Base-by-base conservation (phyloP, 208 protist genomes). In the Blastocrithidia nonstop region DNA sequence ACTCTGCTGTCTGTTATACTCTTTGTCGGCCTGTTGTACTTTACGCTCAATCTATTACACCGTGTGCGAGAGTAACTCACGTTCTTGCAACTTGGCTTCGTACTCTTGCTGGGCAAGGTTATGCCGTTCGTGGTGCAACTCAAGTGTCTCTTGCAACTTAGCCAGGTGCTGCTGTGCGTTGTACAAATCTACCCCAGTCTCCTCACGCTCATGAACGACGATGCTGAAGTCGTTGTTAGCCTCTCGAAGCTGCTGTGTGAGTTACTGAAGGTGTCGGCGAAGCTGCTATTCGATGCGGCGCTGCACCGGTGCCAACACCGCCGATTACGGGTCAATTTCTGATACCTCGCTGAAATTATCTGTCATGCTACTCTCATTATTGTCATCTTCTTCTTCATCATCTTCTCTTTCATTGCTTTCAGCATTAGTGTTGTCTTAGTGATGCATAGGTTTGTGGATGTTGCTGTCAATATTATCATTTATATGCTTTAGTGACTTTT, bases 101-200 rank as follows among this genome's bases (percentile, higher is more conserved):
- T 91, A 69, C 35, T 88, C 54, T 37, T 72, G 61, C 36, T 90
- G 61, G 35, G 82, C 71, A 6, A 61, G 54, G 0, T 51, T 23
- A n/a, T 86, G 69, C 32, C 86, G 89, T 31, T 93, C 88, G 48
- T 97, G 75, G 4, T 72, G 66, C 43, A 75, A 87, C 51, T 96
- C 93, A 21, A 96, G 73, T 0, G 72, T 71, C 43, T 95, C 77
- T 43, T 97, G 91, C 28, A 94, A 62, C 54, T 88, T 93, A 0
- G 90, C 91, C 7, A 96, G 73, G 38, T 96, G 88, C 47, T 96
- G 93, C 52, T 96, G 92, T 3, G 90, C 75, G 41, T 90, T 89
- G 65, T 97, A 97, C 23, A 96, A 68, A 48, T 97, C 80, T n/a
- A 96, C 93, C 64, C 90, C 92, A 39, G 76, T 79, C 42, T 87